Conservation (phyloP, 75 land plant genomes). For the Selaginella moellendorffii region DNA sequence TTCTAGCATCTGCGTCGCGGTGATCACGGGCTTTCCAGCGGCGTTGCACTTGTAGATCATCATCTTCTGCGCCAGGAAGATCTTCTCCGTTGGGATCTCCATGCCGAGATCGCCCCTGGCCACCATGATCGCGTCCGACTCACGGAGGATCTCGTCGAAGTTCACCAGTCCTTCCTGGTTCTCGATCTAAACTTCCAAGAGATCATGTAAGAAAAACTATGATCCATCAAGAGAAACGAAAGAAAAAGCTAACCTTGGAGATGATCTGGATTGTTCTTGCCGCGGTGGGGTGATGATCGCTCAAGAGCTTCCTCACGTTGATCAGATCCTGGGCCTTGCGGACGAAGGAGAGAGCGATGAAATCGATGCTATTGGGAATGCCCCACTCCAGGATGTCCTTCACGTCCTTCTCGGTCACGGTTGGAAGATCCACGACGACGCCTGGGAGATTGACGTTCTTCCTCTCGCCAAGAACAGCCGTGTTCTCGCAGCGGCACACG, state of each 20-base stretch:
- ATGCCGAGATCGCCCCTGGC: neutral
- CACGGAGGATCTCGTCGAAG: neutral
- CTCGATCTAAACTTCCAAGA: too few species aligned
- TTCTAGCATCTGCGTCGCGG: neutral
- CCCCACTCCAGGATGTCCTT: slow-evolving; percentile 87
- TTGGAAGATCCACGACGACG: slow-evolving; percentile 82
- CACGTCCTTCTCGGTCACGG: slow-evolving; percentile 71
- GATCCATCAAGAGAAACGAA: too few species aligned
- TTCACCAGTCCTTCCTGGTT: neutral
- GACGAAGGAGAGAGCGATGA: slow-evolving; percentile 94
- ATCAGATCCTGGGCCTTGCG: slow-evolving; percentile 83
- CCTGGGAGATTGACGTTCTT: slow-evolving; percentile 91
- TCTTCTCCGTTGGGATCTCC: neutral
- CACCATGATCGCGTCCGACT: neutral
- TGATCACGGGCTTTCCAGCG: neutral
- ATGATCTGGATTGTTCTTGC: slow-evolving; percentile 58
- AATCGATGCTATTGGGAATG: slow-evolving; percentile 77
- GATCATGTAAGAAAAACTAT: too few species aligned
- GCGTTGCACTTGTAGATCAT: neutral
- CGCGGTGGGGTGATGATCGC: too few species aligned
- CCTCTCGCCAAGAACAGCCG: slow-evolving; percentile 71
- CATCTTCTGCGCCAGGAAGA: neutral
- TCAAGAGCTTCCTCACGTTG: slow-evolving; percentile 49
- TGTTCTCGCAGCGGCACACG: slow-evolving; percentile 67
- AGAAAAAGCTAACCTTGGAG: slow-evolving; percentile 53